phyloP scores from a whole-genome alignment of 1,284 basidiomycete species.

The Pseudozyma flocculosa region DNA sequence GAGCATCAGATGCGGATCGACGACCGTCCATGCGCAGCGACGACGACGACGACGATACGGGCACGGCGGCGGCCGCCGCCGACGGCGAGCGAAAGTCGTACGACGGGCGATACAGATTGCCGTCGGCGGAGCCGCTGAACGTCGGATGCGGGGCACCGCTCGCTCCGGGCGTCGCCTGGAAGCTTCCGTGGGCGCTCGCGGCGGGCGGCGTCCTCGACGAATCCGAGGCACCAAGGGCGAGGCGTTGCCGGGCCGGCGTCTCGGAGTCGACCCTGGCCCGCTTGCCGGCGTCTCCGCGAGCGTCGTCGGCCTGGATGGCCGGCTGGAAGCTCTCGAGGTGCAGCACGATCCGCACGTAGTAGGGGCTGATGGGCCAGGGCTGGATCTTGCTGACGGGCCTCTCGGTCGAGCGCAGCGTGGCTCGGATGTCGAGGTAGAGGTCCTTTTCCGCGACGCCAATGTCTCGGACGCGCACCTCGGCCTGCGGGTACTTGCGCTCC shows the following conservation, averaged over 20 bases:
- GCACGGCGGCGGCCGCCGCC: too few relatives aligned
- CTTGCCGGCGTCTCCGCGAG: slow-evolving; percentile 12
- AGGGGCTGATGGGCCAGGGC: slow-evolving; percentile 32
- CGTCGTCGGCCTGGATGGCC: slow-evolving; percentile 39
- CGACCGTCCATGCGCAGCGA: too few relatives aligned
- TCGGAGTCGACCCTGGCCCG: slow-evolving; percentile 27
- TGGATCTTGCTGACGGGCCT: slow-evolving; percentile 49
- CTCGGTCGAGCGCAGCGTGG: slow-evolving; percentile 48
- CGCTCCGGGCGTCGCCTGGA: too few relatives aligned
- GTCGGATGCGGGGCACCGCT: too few relatives aligned
- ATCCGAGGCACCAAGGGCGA: slow-evolving; percentile 17
- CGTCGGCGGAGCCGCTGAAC: too few relatives aligned
- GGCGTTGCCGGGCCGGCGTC: slow-evolving; percentile 18
- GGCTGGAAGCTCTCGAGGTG: slow-evolving; percentile 53
- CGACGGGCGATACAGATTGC: too few relatives aligned
- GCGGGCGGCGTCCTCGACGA: neutral
- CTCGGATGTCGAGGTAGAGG: slow-evolving; percentile 52
- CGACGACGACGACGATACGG: too few relatives aligned
- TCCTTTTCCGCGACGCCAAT: slow-evolving; percentile 39
- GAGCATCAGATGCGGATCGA: too few relatives aligned
- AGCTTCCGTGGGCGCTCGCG: too few relatives aligned
- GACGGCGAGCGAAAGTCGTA: too few relatives aligned
- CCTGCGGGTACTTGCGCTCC: slow-evolving; percentile 50
- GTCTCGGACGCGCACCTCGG: slow-evolving; percentile 53
- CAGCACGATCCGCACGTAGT: slow-evolving; percentile 46